Percentiles rank a stretch among this genome's conserved stretches.
These are phyloP conservation scores for Neurospora discreta DNA, from an alignment of 495 filamentous ascomycete species.

Conservation along the genomic window DNA sequence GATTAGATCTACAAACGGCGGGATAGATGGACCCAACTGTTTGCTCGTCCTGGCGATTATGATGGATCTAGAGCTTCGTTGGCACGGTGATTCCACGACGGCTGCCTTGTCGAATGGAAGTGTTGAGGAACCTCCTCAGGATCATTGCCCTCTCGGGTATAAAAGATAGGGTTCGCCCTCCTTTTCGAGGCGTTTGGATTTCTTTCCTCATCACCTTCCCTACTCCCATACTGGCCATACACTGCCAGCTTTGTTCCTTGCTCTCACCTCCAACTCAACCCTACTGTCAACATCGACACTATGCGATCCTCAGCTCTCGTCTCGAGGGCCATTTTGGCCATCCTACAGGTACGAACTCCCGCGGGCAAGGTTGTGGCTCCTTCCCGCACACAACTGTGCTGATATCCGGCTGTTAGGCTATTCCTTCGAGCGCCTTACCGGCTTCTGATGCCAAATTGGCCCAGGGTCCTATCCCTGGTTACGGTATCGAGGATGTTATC, in stretches of 20 bases:
- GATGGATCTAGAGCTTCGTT: neutral
- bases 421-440: neutral
- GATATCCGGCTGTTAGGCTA: neutral
- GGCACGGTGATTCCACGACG: neutral
- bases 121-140: neutral
- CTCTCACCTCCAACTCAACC: neutral
- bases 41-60: neutral
- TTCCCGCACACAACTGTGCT: neutral
- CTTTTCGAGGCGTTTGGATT: neutral
- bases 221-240: neutral
- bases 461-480: constrained; percentile 1
- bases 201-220: neutral
- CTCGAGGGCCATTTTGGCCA: neutral
- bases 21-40: neutral
- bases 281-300: neutral
- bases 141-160: neutral
- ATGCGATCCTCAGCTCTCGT: neutral
- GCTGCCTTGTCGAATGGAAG: neutral
- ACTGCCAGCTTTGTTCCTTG: neutral
- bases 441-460: neutral
- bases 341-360: neutral
- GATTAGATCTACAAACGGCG: neutral
- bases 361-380: neutral
- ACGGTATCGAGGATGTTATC: constrained; percentile 1
- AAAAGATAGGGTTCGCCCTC: neutral